Percentiles rank a stretch among this genome's conserved stretches.
Conservation (phyloP, 495 filamentous ascomycete genomes). For the Choiromyces venosus region DNA sequence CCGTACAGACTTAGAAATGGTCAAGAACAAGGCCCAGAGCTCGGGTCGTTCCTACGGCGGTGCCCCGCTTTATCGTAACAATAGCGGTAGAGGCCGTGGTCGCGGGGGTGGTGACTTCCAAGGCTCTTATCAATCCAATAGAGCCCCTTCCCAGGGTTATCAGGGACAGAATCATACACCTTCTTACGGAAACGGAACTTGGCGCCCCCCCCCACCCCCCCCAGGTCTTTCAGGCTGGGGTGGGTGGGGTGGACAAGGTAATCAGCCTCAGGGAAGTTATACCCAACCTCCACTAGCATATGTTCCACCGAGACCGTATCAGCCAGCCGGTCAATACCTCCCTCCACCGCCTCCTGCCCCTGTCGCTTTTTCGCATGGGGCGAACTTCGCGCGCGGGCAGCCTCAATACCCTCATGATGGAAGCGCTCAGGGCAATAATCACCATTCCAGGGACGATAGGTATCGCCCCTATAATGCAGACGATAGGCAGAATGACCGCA, state of each 20-base stretch:
- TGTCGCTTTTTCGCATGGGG: background rate
- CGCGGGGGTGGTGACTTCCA: conserved; percentile 10
- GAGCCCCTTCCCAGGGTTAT: background rate
- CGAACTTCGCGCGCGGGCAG: background rate
- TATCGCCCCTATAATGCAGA: background rate
- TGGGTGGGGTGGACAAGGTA: background rate
- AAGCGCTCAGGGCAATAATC: background rate
- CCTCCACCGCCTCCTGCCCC: background rate
- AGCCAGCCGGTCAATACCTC: background rate
- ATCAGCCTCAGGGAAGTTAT: background rate
- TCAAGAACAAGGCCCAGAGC: conserved; percentile 55
- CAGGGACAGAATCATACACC: conserved; percentile 9
- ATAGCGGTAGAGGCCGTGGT: conserved; percentile 46
- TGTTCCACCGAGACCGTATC: background rate
- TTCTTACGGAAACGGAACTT: conserved; percentile 29
- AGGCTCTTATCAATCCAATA: conserved; percentile 8
- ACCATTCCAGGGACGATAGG: background rate
- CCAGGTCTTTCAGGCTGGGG: conserved; percentile 21
- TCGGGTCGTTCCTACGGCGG: conserved; percentile 62
- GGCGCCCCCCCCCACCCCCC: conserved; percentile 31
- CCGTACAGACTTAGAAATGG: conserved; percentile 63
- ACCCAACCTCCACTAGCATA: background rate
- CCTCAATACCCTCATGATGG: background rate
- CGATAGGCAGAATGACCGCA: background rate
- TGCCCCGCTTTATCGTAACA: conserved; percentile 52